phyloP scores from a whole-genome alignment of 1,284 basidiomycete genomes.

The Sporisorium sorghi region DNA sequence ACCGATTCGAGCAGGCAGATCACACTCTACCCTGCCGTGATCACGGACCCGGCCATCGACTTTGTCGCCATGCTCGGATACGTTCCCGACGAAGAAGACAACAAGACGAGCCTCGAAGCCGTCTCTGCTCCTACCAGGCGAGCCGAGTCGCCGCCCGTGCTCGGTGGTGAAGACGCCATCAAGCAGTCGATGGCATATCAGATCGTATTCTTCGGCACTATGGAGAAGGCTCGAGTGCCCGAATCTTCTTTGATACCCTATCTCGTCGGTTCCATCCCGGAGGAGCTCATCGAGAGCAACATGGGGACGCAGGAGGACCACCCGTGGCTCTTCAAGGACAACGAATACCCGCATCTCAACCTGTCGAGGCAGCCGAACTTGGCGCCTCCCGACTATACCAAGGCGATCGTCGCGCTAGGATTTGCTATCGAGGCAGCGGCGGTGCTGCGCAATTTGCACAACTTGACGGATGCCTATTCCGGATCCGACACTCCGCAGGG shows the following conservation, averaged over 20 bases:
- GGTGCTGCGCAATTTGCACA: conserved; percentile 32
- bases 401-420: conserved; percentile 28
- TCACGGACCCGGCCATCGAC: conserved; percentile 33
- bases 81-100: conserved; percentile 12
- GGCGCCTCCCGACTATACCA: conserved; percentile 16
- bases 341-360: conserved; percentile 30
- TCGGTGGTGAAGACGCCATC: conserved; percentile 7
- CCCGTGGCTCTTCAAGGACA: conserved; percentile 33
- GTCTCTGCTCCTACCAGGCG: conserved; percentile 21
- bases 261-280: conserved; percentile 28
- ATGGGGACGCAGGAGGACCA: conserved; percentile 37
- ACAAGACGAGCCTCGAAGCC: conserved; percentile 27
- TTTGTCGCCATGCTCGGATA: conserved; percentile 14
- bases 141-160: conserved; percentile 14
- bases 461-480: conserved; percentile 44
- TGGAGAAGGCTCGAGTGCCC: conserved; percentile 38
- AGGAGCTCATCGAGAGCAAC: conserved; percentile 20
- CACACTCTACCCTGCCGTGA: conserved; percentile 41
- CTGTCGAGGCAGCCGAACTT: conserved; percentile 22
- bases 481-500: conserved; percentile 26
- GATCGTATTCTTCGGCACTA: conserved; percentile 44
- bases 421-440: conserved; percentile 25
- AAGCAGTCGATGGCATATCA: conserved; percentile 37
- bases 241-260: conserved; percentile 37
- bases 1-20: conserved; percentile 17